phyloP scores from a whole-genome alignment of 2,329 filamentous ascomycete genomes.

The Paraphaeosphaeria sporulosa region DNA sequence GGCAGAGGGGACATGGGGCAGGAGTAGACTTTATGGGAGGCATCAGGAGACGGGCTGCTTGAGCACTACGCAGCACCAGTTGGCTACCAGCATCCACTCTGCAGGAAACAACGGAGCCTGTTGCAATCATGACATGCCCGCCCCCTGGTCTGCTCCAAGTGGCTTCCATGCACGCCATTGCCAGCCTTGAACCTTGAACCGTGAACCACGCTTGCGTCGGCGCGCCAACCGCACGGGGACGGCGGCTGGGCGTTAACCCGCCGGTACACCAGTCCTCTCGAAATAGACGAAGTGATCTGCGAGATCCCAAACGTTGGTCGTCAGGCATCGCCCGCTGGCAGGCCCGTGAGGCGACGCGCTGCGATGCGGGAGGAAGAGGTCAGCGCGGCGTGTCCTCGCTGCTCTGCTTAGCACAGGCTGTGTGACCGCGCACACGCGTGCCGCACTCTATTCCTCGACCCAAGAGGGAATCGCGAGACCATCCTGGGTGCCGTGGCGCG shows the following conservation, averaged over 20 bases:
- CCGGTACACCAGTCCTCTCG: conserved; percentile 32
- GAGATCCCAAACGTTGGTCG: conserved; percentile 34
- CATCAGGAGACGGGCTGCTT: conserved; percentile 29
- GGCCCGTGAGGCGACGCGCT: conserved; percentile 21
- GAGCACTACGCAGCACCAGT: conserved; percentile 1
- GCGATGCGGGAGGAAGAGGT: conserved; percentile 15
- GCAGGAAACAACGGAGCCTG: conserved; percentile 37
- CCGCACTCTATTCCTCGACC: background rate
- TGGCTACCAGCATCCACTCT: conserved; percentile 21
- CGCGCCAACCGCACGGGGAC: conserved; percentile 18
- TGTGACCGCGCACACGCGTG: too few relatives aligned
- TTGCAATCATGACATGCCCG: conserved; percentile 6
- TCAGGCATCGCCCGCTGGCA: conserved; percentile 27
- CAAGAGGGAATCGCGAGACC: background rate
- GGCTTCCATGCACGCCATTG: conserved; percentile 27
- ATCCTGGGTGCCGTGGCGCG: conserved; percentile 5
- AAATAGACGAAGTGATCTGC: conserved; percentile 39
- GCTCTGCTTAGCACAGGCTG: conserved; percentile 1
- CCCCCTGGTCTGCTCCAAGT: conserved; percentile 23
- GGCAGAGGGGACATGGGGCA: conserved; percentile 26
- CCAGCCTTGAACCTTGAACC: conserved; percentile 27
- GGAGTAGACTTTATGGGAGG: conserved; percentile 39
- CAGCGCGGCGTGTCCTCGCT: background rate
- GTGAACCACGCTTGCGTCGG: too few relatives aligned
- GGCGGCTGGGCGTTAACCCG: conserved; percentile 27